Percentiles rank a stretch among this genome's conserved stretches.
Evolutionary conservation across 108 stramenopile species (phyloP).

Genomic region (Cyclotella baltica): DNA sequence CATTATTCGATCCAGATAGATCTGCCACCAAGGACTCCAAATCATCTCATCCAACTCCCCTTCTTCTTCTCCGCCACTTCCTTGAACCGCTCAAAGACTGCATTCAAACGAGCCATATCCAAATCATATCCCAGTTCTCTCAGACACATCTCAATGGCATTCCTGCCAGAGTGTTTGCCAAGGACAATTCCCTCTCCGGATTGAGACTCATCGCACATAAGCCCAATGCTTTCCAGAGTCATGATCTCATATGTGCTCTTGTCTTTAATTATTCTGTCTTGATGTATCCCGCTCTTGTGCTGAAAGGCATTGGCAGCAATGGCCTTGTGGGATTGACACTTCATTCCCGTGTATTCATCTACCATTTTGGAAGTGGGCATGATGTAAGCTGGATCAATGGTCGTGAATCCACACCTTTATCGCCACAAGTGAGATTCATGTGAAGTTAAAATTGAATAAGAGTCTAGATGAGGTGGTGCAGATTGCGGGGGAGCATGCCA

Average conservation of each 20-base stretch:
- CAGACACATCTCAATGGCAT: slow-evolving; percentile 95
- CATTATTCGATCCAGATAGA: slow-evolving; percentile 74
- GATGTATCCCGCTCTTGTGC: no score
- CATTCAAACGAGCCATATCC: slow-evolving; percentile 91
- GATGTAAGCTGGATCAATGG: no score
- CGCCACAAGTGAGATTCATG: slow-evolving; percentile 97
- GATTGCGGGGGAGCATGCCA: slow-evolving; percentile 93
- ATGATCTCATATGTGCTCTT: slow-evolving; percentile 99
- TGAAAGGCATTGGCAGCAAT: no score
- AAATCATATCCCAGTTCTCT: slow-evolving; percentile 93
- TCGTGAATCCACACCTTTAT: slow-evolving; percentile 99
- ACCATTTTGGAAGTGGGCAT: no score
- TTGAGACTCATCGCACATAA: slow-evolving; percentile 86
- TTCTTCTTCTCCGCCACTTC: slow-evolving; percentile 97
- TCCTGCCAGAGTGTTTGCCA: slow-evolving; percentile 97
- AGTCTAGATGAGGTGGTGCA: slow-evolving; percentile 95
- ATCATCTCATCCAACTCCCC: slow-evolving; percentile 97
- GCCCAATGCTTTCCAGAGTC: slow-evolving; percentile 96
- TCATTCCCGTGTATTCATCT: no score
- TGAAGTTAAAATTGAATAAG: slow-evolving; percentile 98
- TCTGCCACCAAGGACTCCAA: slow-evolving; percentile 96
- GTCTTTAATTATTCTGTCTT: slow-evolving; percentile 99
- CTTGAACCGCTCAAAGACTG: slow-evolving; percentile 95
- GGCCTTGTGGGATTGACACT: no score
- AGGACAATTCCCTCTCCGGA: slow-evolving; percentile 94